These are phyloP conservation scores for Stenogyne calaminthoides DNA, from an alignment of 305 asterid species.

Conservation along the genomic window DNA sequence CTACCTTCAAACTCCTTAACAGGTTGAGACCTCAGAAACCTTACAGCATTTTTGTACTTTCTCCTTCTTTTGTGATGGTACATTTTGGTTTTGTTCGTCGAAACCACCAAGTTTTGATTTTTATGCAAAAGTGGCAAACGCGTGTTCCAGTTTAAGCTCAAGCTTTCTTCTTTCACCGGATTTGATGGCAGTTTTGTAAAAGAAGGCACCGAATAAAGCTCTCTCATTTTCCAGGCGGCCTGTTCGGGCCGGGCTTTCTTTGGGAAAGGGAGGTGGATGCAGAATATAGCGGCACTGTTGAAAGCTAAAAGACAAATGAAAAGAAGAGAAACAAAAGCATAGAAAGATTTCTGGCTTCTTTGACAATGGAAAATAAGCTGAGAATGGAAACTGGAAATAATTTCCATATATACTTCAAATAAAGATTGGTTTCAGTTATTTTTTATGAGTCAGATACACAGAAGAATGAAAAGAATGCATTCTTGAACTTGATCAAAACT, in stretches of 20 bases:
- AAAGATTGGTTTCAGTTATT: conserved; percentile 18
- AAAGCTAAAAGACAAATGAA: conserved; percentile 65
- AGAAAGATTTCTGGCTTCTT: conserved; percentile 50
- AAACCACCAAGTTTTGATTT: conserved; percentile 42
- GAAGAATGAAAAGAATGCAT: neutral
- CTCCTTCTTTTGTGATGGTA: conserved; percentile 35
- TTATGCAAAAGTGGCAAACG: conserved; percentile 42
- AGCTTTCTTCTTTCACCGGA: conserved; percentile 40
- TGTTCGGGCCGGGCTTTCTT: conserved; percentile 38
- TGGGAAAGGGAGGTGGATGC: conserved; percentile 52
- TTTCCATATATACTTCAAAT: conserved; percentile 41
- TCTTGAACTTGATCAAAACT: neutral
- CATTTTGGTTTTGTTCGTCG: conserved; percentile 27
- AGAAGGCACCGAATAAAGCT: conserved; percentile 32
- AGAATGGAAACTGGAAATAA: conserved; percentile 24
- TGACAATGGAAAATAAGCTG: conserved; percentile 37
- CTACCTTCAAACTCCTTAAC: conserved; percentile 45
- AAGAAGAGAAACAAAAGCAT: conserved; percentile 49
- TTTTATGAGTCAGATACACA: conserved; percentile 20
- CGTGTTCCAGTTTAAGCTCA: conserved; percentile 37
- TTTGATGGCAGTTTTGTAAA: conserved; percentile 8
- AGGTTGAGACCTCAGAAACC: conserved; percentile 33
- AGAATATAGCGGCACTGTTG: conserved; percentile 61
- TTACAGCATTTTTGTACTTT: conserved; percentile 36
- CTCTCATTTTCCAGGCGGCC: conserved; percentile 47